Evolutionary conservation across 2,329 filamentous ascomycete species (phyloP).

Genomic region (Apiospora arundinis): DNA sequence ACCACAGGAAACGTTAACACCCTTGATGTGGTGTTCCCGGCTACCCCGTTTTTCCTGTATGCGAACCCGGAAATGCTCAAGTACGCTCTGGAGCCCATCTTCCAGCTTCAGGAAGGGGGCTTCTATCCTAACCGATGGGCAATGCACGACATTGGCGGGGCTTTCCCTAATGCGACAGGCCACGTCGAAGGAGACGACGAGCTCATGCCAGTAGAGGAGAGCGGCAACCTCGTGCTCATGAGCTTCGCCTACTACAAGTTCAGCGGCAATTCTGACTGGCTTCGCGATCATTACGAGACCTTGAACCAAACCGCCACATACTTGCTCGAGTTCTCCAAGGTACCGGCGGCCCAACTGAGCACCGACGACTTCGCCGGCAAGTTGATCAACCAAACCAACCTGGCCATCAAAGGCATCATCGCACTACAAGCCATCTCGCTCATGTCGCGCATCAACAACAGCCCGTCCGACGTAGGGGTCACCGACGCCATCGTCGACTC

Average conservation of each 20-base stretch:
- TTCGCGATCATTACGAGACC: conserved; percentile 61
- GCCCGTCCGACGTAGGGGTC: conserved; percentile 48
- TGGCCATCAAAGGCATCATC: conserved; percentile 79
- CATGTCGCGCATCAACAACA: conserved; percentile 50
- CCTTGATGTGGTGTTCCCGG: conserved; percentile 84
- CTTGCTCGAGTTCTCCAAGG: conserved; percentile 70
- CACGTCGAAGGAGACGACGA: conserved; percentile 72
- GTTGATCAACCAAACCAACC: conserved; percentile 74
- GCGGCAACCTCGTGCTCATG: conserved; percentile 78
- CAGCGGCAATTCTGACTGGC: conserved; percentile 39
- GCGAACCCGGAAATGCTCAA: conserved; percentile 80
- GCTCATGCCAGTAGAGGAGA: conserved; percentile 77
- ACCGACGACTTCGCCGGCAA: conserved; percentile 79
- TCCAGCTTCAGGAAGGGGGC: conserved; percentile 79
- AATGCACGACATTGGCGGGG: conserved; percentile 74
- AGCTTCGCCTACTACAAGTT: conserved; percentile 49
- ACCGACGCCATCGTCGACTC: conserved; percentile 58
- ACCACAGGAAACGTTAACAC: conserved; percentile 71
- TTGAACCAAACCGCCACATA: conserved; percentile 76
- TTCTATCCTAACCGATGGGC: conserved; percentile 82
- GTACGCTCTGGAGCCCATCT: conserved; percentile 76
- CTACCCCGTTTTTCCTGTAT: conserved; percentile 84
- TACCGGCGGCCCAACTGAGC: conserved; percentile 72
- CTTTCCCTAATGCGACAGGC: conserved; percentile 76
- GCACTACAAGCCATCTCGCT: conserved; percentile 79